Evolutionary conservation across 768 basidiomycete species (phyloP), one percentile per base, ranked within the genome.

Genomic region (Arthromyces matolae): DNA sequence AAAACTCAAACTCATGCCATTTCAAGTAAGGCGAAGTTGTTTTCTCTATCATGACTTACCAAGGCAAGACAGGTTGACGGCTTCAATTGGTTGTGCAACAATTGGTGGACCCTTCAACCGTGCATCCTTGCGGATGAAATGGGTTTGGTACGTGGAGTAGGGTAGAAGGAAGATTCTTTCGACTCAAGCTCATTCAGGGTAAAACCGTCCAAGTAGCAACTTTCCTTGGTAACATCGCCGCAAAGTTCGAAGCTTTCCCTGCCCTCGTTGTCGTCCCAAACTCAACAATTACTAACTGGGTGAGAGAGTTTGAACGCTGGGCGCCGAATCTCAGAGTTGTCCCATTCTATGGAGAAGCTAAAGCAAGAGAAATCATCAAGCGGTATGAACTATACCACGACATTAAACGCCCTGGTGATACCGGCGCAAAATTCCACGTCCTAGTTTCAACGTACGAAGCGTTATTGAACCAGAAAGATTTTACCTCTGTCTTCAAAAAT

Each of bases 81-180:
- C 27, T 83, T 90, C 44, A 89, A 89, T 45, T 91, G 88, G 90
- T 71, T 92, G 37, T 84, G 79, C 54, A 80, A 84, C 54, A 91
- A 93, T 52, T 94, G 93, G 93, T 91, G 86, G 84, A 83, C 79
- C 53, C 76, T 72, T 34, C 91, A 91, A 52, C 80, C 82, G 34
- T 91, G 86, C 52, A 94, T 94, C 53, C 77, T 98, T 18, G 95
- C 96, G 3, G 96, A 99, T 62, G 96, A 98, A 65, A 98, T 99
- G 96, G 93, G 93, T 49, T 68, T 93, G 62, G 92, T 90, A 64
- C 42, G 60, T 54, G 43, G 20, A 54, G 10, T 9, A 31, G 22
- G 1, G 22, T 16, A 12, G n/a, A 16, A 19, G 16, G 14, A 13
- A 29, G 13, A 16, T 38, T 23, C 31, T 12, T 14, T 20, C 6